Evolutionary conservation across 1,284 basidiomycete genomes (phyloP), one percentile per base, ranked within the genome.

Genomic region (Leccinum pseudoinsigne): DNA sequence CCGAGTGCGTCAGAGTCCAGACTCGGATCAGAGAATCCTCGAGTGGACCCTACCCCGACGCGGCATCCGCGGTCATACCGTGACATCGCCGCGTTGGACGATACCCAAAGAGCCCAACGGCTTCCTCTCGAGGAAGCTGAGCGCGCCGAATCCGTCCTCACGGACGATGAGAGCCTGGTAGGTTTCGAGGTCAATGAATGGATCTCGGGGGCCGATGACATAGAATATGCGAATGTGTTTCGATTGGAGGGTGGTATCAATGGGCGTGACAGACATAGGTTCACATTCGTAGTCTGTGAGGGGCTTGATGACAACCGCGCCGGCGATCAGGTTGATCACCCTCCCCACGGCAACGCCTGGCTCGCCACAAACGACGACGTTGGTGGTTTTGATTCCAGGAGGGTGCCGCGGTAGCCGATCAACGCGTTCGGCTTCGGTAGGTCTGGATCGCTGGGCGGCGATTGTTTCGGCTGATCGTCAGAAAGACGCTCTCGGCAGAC

Each of bases 341-440:
- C 67, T 47, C 2, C 68, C 65, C 2, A 67, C 64, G 11, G 65
- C 73, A 12, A 63, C 67, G 11, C 71, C 71, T 18, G 71, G 72
- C 50, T 74, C 72, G 11, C 74, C 72, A 23, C 73, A 75, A 38
- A 76, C 56, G 45, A 76, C 55, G 21, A 72, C 59, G 53, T 76
- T 72, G 57, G 54, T 70, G 1, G 71, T 74, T 55, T 70, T 70
- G 11, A 55, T 36, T 0, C 69, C 65, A 1, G 63, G 72, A 11
- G 68, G 71, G 50, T 71, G 72, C 16, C 51, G 63, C 9, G 65
- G 69, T 9, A 72, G 60, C 18, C 36, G 47, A 7, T 61, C 64
- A 31, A 72, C 63, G 18, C 70, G 68, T 0, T 73, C 59, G 8
- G 60, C 59, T 47, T 72, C 69, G 28, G 59, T 60, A 2, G 9